Conservation (phyloP, 2,329 filamentous ascomycete genomes). For the Juglanconis juglandina region DNA sequence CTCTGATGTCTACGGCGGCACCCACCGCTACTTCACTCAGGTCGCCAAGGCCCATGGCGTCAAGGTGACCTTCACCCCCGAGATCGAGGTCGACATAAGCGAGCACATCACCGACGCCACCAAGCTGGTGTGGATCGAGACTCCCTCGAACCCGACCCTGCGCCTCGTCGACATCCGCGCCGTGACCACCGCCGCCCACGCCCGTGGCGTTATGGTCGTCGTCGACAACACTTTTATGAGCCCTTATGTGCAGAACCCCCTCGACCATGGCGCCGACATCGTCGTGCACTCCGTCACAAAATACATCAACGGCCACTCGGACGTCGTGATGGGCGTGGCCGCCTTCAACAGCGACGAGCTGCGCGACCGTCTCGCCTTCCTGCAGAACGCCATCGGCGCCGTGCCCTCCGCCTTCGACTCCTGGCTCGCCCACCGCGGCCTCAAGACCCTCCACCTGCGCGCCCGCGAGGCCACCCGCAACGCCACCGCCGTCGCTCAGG, state of each 20-base stretch:
- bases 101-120: conserved; percentile 84
- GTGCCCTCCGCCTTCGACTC: conserved; percentile 93
- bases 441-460: conserved; percentile 94
- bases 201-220: conserved; percentile 88
- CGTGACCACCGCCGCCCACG: conserved; percentile 77
- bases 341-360: conserved; percentile 88
- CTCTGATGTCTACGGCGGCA: conserved; percentile 96
- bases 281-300: conserved; percentile 97
- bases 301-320: conserved; percentile 97
- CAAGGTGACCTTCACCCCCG: conserved; percentile 87
- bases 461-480: conserved; percentile 81
- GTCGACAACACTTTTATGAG: conserved; percentile 98
- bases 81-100: conserved; percentile 83
- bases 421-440: conserved; percentile 94
- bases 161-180: conserved; percentile 88
- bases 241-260: conserved; percentile 93
- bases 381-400: conserved; percentile 96
- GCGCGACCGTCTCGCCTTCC: conserved; percentile 74
- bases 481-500: conserved; percentile 70
- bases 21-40: conserved; percentile 97
- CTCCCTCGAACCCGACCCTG: conserved; percentile 90
- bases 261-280: conserved; percentile 92
- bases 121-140: conserved; percentile 96
- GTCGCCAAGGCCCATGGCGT: conserved; percentile 93
- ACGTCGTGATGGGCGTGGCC: conserved; percentile 96